A percentile compares a stretch with the other conserved stretches of the same genome.
Conservation (phyloP, 176 grass and related monocot species). For the Oryza coarctata region DNA sequence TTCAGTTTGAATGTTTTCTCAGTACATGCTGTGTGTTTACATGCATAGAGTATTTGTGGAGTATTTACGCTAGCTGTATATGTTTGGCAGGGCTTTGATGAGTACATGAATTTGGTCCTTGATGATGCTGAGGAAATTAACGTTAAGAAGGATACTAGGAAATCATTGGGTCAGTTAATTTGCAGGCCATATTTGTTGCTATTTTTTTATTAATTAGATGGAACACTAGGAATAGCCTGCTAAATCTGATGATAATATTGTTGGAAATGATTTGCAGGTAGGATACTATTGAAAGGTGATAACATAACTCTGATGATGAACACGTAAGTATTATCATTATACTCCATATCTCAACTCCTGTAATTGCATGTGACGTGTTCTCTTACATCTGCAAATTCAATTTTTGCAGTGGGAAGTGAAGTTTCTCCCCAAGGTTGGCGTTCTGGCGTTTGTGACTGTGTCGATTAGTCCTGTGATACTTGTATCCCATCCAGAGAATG, state of each 20-base stretch:
- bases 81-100: constrained; percentile 73
- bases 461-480: background rate
- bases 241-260: background rate
- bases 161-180: constrained; percentile 59
- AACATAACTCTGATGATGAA: constrained; percentile 99
- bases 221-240: background rate
- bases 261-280: constrained; percentile 50
- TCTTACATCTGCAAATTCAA: background rate
- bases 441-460: background rate
- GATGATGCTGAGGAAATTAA: constrained; percentile 95
- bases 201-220: background rate
- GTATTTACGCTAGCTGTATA: constrained; percentile 6
- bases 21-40: background rate
- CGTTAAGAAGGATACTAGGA: constrained; percentile 81
- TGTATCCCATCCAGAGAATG: constrained; percentile 22
- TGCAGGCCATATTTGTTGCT: background rate
- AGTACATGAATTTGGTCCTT: constrained; percentile 98
- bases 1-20: background rate
- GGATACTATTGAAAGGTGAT: constrained; percentile 93
- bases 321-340: constrained; percentile 39
- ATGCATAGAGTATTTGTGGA: background rate
- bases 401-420: constrained; percentile 48
- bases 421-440: background rate
- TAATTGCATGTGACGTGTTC: background rate
- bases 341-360: background rate